Base-by-base conservation (phyloP, 116 monocot genomes). In the Zostera marina region DNA sequence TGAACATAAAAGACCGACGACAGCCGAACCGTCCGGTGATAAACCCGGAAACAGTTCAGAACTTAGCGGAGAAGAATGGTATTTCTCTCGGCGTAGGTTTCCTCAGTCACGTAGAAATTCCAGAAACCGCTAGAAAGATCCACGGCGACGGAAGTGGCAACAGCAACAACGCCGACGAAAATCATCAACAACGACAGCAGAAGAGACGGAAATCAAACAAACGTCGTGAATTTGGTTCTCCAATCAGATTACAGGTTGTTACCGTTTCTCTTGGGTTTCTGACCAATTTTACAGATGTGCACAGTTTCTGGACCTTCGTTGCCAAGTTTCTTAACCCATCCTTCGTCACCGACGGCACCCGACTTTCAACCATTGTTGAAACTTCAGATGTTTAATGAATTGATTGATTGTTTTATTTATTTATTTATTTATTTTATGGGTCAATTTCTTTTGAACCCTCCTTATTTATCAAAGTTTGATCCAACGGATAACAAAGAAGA, bases 241-340 rank as follows among this genome's bases (percentile, higher is more conserved):
- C 32, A 5, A 63, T 87, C 32, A 63, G 79, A 63, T 76, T 94
- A 48, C 79, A 84, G 58, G 88, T 84, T 26, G 79, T 94, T 16
- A 88, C 88, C n/a, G 93, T 88, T 21, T 94, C 93, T 2, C 79
- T 94, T 46, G 88, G 93, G 47, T 94, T 88, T 55, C 88, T 94
- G 42, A 73, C 88, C 52, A 94, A 94, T 49, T 94, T 94, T 70
- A 88, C 77, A 58, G 93, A 94, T 75, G 93, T 88, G 20, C 88
- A 81, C 79, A 88, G 54, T 55, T 73, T 88, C 79, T 94, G 88
- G 93, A 79, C 77, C 61, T 94, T 94, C 68, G 73, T 88, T n/a
- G 81, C 93, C 17, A 88, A 79, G 73, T 94, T 94, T 70, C 75
- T 88, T 9, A 82, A 94, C 77, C 79, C 88, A 19, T 17, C 54